Base-by-base conservation (phyloP, 176 grass and related monocot species). In the Aegilops speltoides region DNA sequence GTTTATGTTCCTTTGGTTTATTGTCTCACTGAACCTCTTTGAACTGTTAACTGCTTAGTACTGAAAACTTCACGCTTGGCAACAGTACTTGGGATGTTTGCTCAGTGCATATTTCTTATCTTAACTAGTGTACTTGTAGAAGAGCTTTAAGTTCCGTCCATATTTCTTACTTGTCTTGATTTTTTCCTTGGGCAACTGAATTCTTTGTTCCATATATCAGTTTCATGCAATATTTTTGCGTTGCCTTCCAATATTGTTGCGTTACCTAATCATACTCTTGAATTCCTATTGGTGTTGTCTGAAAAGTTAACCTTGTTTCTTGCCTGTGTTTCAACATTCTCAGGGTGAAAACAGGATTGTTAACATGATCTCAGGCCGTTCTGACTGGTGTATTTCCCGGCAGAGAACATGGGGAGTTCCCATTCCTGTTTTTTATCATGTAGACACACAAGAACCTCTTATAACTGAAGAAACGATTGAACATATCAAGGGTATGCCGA, bases 371-470 rank as follows among this genome's bases (percentile, higher is more conserved):
- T 92, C 91, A 22, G 81, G 91, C 84, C 91, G 93, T 79, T 98
- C 96, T 79, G 96, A 98, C 73, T 98, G 96, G 96, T 98, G 96
- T 78, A 96, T 98, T 92, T 98, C 96, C 79, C 90, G 93, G 57
- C 96, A 98, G 87, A 98, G 96, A 86, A 93, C 92, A 73, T 98
- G 96, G 93, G 96, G 96, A 41, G 96, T 98, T 87, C 96, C 96
- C 64, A 98, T 98, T 83, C 96, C 92, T 3, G 93, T 93, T 84
- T 98, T 98, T 70, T 98, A 98, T 92, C 93, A 98, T 84, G 84
- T 98, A 6, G 81, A 90, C 40, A 88, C 96, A 19, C 68, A 93
- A 66, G 96, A 98, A 81, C 93, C 96, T 85, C 90, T 96, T 83
- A 89, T 98, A 84, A 92, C 83, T 87, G 91, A 93, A 89, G 96